Percentiles rank a stretch among this genome's conserved stretches.
Evolutionary conservation across 164 flowering plant species (phyloP).

Genomic region (Aristolochia californica): DNA sequence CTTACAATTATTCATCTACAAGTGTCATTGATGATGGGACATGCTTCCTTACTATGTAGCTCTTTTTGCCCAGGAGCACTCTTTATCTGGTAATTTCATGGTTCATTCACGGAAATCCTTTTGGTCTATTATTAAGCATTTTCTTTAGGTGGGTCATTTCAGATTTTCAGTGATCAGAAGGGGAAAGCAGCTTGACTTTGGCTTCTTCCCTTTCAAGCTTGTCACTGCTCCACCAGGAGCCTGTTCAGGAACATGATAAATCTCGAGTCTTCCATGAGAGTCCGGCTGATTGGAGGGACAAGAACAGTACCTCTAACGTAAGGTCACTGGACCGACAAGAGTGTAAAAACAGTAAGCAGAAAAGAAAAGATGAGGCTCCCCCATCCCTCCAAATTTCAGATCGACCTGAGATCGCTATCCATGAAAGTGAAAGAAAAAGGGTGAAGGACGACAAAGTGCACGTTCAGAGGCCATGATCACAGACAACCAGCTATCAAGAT

Average conservation of each 20-base stretch:
- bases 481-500: slow-evolving; percentile 15
- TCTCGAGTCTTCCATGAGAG: slow-evolving; percentile 3
- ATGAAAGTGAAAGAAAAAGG: slow-evolving; percentile 17
- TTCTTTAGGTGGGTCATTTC: too few relatives aligned
- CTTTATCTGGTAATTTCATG: too few relatives aligned
- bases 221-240: neutral
- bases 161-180: too few relatives aligned
- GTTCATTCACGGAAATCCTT: too few relatives aligned
- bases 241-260: neutral
- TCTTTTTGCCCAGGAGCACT: too few relatives aligned
- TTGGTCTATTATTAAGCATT: too few relatives aligned
- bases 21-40: too few relatives aligned
- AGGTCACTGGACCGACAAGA: slow-evolving; percentile 28
- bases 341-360: slow-evolving; percentile 26
- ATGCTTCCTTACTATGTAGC: too few relatives aligned
- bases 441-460: slow-evolving; percentile 6
- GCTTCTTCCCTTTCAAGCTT: too few relatives aligned
- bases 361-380: slow-evolving; percentile 8
- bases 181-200: too few relatives aligned
- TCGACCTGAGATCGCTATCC: slow-evolving; percentile 15
- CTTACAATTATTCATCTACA: too few relatives aligned
- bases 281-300: neutral
- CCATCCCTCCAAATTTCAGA: neutral
- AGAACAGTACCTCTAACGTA: slow-evolving; percentile 4
- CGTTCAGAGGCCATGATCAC: slow-evolving; percentile 20